phyloP scores from a whole-genome alignment of 495 filamentous ascomycete genomes.

The Melanomma pulvis-pyrius region DNA sequence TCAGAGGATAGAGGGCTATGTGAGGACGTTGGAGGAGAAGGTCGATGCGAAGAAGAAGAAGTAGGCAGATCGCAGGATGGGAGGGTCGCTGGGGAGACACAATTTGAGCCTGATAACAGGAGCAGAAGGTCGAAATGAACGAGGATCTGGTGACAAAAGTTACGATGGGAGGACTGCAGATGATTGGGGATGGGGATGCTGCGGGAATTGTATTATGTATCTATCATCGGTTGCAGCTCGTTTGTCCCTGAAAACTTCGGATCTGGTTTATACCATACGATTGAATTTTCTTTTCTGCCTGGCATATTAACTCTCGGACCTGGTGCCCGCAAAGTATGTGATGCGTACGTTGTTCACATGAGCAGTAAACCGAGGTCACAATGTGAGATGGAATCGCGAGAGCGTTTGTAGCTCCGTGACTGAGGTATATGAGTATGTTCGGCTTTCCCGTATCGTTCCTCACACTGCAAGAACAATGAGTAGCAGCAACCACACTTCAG shows the following conservation, averaged over 20 bases:
- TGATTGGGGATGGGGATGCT: not conserved
- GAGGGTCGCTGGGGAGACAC: not conserved
- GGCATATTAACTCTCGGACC: not conserved
- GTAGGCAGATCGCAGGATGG: too few relatives aligned
- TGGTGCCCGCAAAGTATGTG: too few relatives aligned
- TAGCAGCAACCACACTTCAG: too few relatives aligned
- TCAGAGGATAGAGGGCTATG: conserved; percentile 79
- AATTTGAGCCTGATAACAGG: not conserved
- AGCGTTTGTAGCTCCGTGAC: too few relatives aligned
- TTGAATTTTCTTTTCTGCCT: not conserved
- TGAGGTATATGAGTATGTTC: too few relatives aligned
- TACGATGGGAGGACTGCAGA: not conserved
- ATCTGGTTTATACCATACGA: not conserved
- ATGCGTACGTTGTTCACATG: too few relatives aligned
- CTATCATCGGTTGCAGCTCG: not conserved
- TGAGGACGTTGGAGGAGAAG: conserved; percentile 79
- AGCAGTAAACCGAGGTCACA: too few relatives aligned
- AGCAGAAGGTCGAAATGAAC: not conserved
- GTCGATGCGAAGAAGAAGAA: conserved; percentile 67
- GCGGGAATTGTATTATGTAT: not conserved
- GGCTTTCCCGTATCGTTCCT: too few relatives aligned
- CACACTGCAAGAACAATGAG: too few relatives aligned
- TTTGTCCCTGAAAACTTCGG: not conserved
- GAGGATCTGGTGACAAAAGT: not conserved
- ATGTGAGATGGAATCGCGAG: too few relatives aligned